Evolutionary conservation across 208 protist species (phyloP).

Genomic region (Wallacemonas collosoma): DNA sequence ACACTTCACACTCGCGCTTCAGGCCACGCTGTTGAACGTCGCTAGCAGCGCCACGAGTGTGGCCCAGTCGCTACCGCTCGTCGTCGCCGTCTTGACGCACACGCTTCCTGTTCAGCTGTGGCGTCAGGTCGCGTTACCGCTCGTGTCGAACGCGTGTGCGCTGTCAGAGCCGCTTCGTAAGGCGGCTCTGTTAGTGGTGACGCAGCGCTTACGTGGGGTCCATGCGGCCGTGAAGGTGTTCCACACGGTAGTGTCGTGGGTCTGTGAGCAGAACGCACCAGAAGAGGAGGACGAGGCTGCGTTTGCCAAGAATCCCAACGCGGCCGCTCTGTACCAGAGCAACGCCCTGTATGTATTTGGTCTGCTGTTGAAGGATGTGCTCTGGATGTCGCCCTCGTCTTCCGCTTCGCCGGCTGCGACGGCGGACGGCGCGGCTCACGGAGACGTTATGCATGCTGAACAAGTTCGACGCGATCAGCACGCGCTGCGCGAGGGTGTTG

Average conservation of each 20-base stretch:
- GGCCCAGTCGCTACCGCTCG: slow-evolving; percentile 54
- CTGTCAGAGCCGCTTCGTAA: slow-evolving; percentile 35
- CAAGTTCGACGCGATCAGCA: slow-evolving; percentile 28
- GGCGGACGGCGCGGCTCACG: neutral
- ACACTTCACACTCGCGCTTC: slow-evolving; percentile 46
- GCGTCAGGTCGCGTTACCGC: slow-evolving; percentile 49
- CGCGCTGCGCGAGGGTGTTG: slow-evolving; percentile 39
- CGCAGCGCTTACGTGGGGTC: slow-evolving; percentile 42
- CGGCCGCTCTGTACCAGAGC: slow-evolving; percentile 39
- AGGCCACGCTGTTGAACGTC: slow-evolving; percentile 60
- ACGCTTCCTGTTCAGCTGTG: slow-evolving; percentile 61
- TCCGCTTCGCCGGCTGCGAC: neutral
- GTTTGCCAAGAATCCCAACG: slow-evolving; percentile 64
- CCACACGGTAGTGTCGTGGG: slow-evolving; percentile 41
- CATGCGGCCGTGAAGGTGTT: slow-evolving; percentile 60
- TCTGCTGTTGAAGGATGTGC: slow-evolving; percentile 60
- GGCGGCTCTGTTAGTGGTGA: slow-evolving; percentile 30
- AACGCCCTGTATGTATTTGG: slow-evolving; percentile 61
- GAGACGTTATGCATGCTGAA: slow-evolving; percentile 2
- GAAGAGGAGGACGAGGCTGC: slow-evolving; percentile 72
- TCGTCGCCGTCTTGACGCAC: slow-evolving; percentile 39
- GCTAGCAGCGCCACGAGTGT: slow-evolving; percentile 34
- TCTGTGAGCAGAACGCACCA: slow-evolving; percentile 50
- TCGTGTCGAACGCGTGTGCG: slow-evolving; percentile 29
- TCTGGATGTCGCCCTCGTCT: slow-evolving; percentile 37